Evolutionary conservation across 1,284 basidiomycete genomes (phyloP), one percentile per base, ranked within the genome.

Genomic region (Pterulicium gracile): DNA sequence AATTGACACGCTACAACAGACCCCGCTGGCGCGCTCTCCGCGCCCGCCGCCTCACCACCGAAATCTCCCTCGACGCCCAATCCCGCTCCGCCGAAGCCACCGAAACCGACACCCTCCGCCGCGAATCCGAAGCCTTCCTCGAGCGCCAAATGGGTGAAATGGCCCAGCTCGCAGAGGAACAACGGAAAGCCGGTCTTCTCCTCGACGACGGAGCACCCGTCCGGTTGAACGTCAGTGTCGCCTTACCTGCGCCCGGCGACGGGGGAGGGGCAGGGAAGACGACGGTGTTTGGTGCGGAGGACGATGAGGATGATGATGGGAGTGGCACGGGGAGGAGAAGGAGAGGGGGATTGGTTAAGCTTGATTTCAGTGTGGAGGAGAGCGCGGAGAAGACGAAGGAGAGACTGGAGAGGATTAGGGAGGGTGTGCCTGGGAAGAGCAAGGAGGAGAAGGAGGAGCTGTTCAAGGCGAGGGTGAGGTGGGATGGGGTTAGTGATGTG

Each of bases 81-180:
- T 88, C 88, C 20, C 77, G 88, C 17, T 64, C 74, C 32, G 82
- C 81, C 49, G 91, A 94, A 62, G 84, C 86, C 45, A 82, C 84
- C 42, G 89, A 94, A 63, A 73, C 77, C 1, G 87, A 87, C 55
- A 87, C 89, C 53, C 68, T 93, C 17, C 80, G 88, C 36, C 73
- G 78, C 21, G 90, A 93, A 63, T 90, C 87, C 0, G 90, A 93
- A 61, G 83, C 81, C 51, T 92, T 93, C 72, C 70, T 93, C 45
- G 85, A 87, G 34, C 72, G 79, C 46, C 90, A 94, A 58, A 90
- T 92, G 85, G 87, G 87, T 51, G 90, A 94, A 61, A 81, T 93
- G 77, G 86, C 88, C 50, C 81, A 85, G 0, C 66, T 93, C 21
- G 88, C 88, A 17, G 85, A 87, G 42, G 83, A 90, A 58, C 88